Base-by-base conservation (phyloP, 805 yeast species). In the Tetrapisispora taiwanensis region DNA sequence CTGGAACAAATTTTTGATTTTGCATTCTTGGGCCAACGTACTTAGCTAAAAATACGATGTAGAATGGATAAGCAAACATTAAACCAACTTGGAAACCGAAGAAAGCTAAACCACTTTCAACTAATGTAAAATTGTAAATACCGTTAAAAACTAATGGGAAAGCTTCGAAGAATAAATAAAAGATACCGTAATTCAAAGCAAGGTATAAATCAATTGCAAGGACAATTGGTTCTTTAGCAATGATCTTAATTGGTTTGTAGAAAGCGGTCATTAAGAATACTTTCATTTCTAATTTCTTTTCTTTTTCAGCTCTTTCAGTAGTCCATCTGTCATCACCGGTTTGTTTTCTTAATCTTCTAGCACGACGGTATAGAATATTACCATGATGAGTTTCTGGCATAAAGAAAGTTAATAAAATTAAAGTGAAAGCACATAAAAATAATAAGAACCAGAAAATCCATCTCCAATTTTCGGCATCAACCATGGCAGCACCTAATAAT, bases 151-250 rank as follows among this genome's bases (percentile, higher is more conserved):
- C 77, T 31, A 78, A 64, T 9, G 85, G 84, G 60, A 75, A 76
- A 4, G 76, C 78, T 58, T 79, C 84, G 52, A 78, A 75, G 67
- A 75, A 78, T 18, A 76, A 56, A 56, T 76, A 79, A 47, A 75
- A 50, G 26, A 72, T 58, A 26, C 80, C 74, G 56, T 78, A 79
- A 6, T 70, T 65, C 41, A 78, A 52, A 0, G 79, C 75, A 49
- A 74, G 62, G 55, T 76, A 78, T 26, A 71, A 18, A 53, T 78
- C 70, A 46, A 77, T 70, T 27, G 77, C 63, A 17, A 78, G 46
- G n/a, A 78, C 72, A 22, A 74, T 75, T 0, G 84, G 84, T 56
- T 79, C 84, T 41, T 58, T 49, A 19, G 71, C 28, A n/a, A 72
- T 67, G 44, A 79, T 64, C 44, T 69, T 70, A 41, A 73, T 46